Base-by-base conservation (phyloP, 768 basidiomycete species). In the Melanogaster broomeanus region DNA sequence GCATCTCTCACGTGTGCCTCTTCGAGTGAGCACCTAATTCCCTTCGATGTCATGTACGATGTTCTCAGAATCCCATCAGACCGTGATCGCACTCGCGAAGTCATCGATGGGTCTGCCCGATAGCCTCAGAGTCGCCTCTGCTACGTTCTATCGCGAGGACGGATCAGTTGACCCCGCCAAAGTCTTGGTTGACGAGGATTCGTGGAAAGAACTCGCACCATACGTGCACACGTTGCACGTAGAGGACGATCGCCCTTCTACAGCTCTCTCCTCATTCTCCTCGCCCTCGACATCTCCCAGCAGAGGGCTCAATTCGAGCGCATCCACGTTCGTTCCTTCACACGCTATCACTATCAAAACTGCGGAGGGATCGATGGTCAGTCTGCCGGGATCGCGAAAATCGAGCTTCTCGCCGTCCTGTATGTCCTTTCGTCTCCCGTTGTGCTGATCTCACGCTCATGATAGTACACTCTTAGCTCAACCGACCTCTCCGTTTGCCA, bases 181-280 rank as follows among this genome's bases (percentile, higher is more conserved):
- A 15, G 56, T 58, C n/a, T 48, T 60, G 19, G 40, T 68, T 19
- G 67, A 68, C 22, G 68, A 70, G 21, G 64, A 67, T 40, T 68
- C 67, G 30, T 68, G 67, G 68, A 62, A 58, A 15, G 67, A 70
- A 28, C 64, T 70, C 21, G 67, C 51, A 0, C 64, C 68, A 25
- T 67, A 68, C 22, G 49, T 68, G 12, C 69, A 68, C 35, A 64
- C 62, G 6, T 44, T 70, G 28, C 62, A 70, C 43, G 52, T 70
- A 24, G 68, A 70, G 21, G 68, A 66, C 25, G 63, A 70, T 10
- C 66, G 56, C 21, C 42, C 57, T 4, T 48, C 52, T 11, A 57
- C 27, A 19, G 48, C 55, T 10, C 35, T 22, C 38, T 54, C 67
- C 8, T 4, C 51, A 9, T 3, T 49, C 41, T 49, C 64, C 1